Percentiles rank a stretch among this genome's conserved stretches.
These are phyloP conservation scores for Candida andamanensis DNA, from an alignment of 805 yeast species.

Conservation along the genomic window DNA sequence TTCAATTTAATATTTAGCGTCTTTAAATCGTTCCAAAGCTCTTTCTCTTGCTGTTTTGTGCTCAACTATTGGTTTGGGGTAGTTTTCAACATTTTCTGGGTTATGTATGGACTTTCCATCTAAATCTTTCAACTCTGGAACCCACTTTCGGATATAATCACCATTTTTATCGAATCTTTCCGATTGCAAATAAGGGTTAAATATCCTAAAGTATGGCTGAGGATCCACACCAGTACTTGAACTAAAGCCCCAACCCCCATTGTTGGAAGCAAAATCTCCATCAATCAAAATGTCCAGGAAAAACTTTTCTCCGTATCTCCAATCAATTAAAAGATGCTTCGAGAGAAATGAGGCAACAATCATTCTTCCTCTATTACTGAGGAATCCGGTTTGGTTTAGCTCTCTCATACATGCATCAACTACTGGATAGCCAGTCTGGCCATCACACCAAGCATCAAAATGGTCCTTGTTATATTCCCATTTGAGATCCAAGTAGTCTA, in stretches of 20 bases:
- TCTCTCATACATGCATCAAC: slow-evolving; percentile 58
- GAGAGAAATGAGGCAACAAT: slow-evolving; percentile 47
- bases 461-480: slow-evolving; percentile 40
- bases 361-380: slow-evolving; percentile 53
- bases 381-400: slow-evolving; percentile 45
- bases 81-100: slow-evolving; percentile 30
- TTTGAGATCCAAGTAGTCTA: slow-evolving; percentile 34
- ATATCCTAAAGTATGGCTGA: slow-evolving; percentile 53
- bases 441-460: slow-evolving; percentile 48
- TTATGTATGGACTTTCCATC: slow-evolving; percentile 28
- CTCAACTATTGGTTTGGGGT: slow-evolving; percentile 43
- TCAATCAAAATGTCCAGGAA: slow-evolving; percentile 46
- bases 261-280: slow-evolving; percentile 50
- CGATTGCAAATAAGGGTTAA: slow-evolving; percentile 49
- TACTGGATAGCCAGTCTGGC: slow-evolving; percentile 51
- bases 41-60: slow-evolving; percentile 36
- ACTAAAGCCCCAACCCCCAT: slow-evolving; percentile 56
- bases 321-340: slow-evolving; percentile 47
- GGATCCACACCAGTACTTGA: slow-evolving; percentile 50
- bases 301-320: slow-evolving; percentile 51
- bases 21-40: slow-evolving; percentile 38
- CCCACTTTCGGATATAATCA: slow-evolving; percentile 43
- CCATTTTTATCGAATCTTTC: slow-evolving; percentile 46
- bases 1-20: slow-evolving; percentile 20
- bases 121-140: slow-evolving; percentile 39